A percentile compares a stretch with the other conserved stretches of the same genome.
These are phyloP conservation scores for Xylariales sp. DNA, from an alignment of 2,329 filamentous ascomycete species.

Conservation along the genomic window DNA sequence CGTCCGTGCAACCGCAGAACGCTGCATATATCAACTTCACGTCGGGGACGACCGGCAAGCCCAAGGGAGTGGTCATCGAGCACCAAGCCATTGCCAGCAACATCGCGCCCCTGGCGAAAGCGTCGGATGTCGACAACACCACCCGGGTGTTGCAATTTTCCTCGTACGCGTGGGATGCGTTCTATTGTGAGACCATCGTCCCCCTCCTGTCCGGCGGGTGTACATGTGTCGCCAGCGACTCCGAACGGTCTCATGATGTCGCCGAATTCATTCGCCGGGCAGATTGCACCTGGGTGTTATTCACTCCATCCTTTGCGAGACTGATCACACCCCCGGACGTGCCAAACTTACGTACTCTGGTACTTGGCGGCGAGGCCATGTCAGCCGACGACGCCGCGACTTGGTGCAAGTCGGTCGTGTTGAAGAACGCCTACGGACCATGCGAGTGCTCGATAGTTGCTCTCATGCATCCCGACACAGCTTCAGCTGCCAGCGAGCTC, in stretches of 20 bases:
- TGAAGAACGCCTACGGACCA: slow-evolving; percentile 10
- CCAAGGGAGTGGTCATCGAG: slow-evolving; percentile 11
- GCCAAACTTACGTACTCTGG: slow-evolving; percentile 6
- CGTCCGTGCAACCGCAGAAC: slow-evolving; percentile 1
- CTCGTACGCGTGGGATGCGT: slow-evolving; percentile 27
- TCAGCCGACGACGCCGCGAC: slow-evolving; percentile 2
- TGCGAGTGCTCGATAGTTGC: slow-evolving; percentile 7
- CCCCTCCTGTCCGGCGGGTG: slow-evolving; percentile 5
- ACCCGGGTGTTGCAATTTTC: slow-evolving; percentile 20
- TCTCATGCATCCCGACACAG: slow-evolving; percentile 6
- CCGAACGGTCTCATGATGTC: slow-evolving; percentile 1
- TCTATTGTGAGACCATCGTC: slow-evolving; percentile 21
- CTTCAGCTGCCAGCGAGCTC: neutral
- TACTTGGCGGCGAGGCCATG: slow-evolving; percentile 10
- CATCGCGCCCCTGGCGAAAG: neutral
- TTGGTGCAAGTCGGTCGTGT: slow-evolving; percentile 4
- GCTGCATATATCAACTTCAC: slow-evolving; percentile 10
- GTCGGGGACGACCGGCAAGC: slow-evolving; percentile 10
- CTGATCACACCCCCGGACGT: slow-evolving; percentile 8
- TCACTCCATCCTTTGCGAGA: slow-evolving; percentile 7
- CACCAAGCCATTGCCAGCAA: slow-evolving; percentile 6
- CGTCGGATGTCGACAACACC: slow-evolving; percentile 44
- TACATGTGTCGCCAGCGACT: slow-evolving; percentile 5
- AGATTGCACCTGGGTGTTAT: slow-evolving; percentile 1
- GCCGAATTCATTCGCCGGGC: slow-evolving; percentile 5